Evolutionary conservation across 257 asterid species (phyloP), one percentile per base, ranked within the genome.

Genomic region (Solanum chmielewskii): DNA sequence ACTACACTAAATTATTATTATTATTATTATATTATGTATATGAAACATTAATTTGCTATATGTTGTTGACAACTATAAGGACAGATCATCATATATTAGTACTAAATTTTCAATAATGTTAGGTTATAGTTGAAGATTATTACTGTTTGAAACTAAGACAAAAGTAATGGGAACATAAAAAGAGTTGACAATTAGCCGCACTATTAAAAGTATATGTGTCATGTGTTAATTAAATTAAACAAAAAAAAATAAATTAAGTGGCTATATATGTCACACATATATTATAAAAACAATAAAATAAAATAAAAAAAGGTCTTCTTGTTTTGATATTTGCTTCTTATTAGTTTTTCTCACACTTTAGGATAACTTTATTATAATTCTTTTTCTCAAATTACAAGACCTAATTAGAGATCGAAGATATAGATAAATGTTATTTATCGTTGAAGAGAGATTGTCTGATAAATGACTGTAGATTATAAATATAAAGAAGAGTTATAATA

Each of bases 111-210:
- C 85, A 80, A 80, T 80, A 39, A 80, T 80, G 85, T 80, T 80
- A 80, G 85, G 85, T 80, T 47, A 45, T 29, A 16, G 68, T 47
- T 52, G 85, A 47, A 80, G 85, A 47, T 80, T 68, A 68, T 29
- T 80, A 80, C 85, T 80, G 44, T 80, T 80, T 80, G 85, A 80
- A 80, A 80, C 68, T 47, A 47, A 80, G 68, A 80, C 66, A 80
- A 80, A 80, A 18, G 83, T 80, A 47, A 80, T 47, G 85, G 29
- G 44, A 80, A 80, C 85, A 80, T 16, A 80, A 45, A 45, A 80
- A 27, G 85, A 80, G 85, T 47, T 80, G 85, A 80, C 85, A 80
- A 80, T 27, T 80, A 27, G 44, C 85, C 85, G 29, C 85, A 80
- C 85, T 44, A 47, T 47, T 80, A 80, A 80, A 47, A 47, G 44